A percentile compares a stretch with the other conserved stretches of the same genome.
Conservation (phyloP, 441 rosid genomes). For the Viola pubescens region DNA sequence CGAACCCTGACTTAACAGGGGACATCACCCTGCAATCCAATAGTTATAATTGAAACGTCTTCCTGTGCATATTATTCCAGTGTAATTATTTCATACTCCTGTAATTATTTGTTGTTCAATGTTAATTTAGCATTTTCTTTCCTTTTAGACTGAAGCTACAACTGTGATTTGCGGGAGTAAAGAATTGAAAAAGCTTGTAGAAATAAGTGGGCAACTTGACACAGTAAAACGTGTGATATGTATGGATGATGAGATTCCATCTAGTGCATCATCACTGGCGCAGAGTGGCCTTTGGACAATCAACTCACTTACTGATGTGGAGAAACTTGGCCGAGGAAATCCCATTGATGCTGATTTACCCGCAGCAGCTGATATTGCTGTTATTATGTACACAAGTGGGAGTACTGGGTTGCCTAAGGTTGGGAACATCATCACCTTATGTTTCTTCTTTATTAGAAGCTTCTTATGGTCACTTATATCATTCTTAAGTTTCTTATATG, state of each 20-base stretch:
- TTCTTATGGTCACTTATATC: too few relatives aligned
- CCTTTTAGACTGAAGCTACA: slow-evolving; percentile 78
- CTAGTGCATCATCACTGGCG: slow-evolving; percentile 33
- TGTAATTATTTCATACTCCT: not conserved
- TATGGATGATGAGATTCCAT: slow-evolving; percentile 73
- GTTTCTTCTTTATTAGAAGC: too few relatives aligned
- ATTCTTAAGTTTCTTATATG: too few relatives aligned
- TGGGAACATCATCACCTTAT: slow-evolving; percentile 14
- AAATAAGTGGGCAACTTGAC: slow-evolving; percentile 80
- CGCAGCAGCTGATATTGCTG: slow-evolving; percentile 72
- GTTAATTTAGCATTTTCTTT: slow-evolving; percentile 11
- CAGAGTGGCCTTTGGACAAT: slow-evolving; percentile 53
- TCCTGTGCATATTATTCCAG: not conserved
- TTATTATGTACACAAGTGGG: slow-evolving; percentile 98
- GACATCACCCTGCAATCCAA: too few relatives aligned
- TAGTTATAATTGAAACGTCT: not conserved
- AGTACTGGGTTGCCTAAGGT: slow-evolving; percentile 98
- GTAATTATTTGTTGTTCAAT: not conserved
- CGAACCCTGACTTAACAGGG: too few relatives aligned
- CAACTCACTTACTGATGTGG: slow-evolving; percentile 54
- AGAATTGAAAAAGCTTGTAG: slow-evolving; percentile 76
- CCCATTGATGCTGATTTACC: slow-evolving; percentile 64
- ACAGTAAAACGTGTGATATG: slow-evolving; percentile 77
- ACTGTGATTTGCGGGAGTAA: slow-evolving; percentile 86
- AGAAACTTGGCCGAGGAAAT: slow-evolving; percentile 65